Conservation (phyloP, 768 basidiomycete species). For the Boletus tylopilopsis region DNA sequence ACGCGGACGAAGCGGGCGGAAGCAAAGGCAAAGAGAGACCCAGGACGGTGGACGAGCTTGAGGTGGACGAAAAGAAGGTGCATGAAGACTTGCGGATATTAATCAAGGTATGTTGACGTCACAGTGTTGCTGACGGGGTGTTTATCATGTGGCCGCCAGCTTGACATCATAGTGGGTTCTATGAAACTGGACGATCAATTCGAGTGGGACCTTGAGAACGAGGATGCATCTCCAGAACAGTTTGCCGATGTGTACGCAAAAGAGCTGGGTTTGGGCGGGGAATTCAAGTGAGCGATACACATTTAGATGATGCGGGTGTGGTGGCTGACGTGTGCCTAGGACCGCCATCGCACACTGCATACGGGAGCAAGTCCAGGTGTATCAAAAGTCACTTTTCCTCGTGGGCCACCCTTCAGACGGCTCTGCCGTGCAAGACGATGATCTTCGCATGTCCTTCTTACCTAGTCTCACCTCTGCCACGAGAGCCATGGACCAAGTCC, state of each 20-base stretch:
- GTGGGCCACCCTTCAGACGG: conserved; percentile 86
- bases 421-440: conserved; percentile 77
- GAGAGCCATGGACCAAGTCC: conserved; percentile 73
- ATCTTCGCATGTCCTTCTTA: conserved; percentile 85
- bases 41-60: conserved; percentile 56
- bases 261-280: conserved; percentile 86
- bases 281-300: conserved; percentile 70
- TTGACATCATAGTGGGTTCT: conserved; percentile 92
- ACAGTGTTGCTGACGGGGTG: not conserved
- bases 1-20: conserved; percentile 21
- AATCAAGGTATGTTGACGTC: conserved; percentile 65
- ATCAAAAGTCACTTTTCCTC: conserved; percentile 88
- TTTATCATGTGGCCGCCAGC: conserved; percentile 40
- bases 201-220: conserved; percentile 93
- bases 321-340: conserved; percentile 40
- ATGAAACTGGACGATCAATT: conserved; percentile 95
- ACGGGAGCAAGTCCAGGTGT: conserved; percentile 89
- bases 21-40: conserved; percentile 39
- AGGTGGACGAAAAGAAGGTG: conserved; percentile 59
- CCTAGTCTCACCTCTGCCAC: conserved; percentile 72
- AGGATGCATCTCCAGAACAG: conserved; percentile 79
- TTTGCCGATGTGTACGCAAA: conserved; percentile 85
- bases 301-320: not conserved
- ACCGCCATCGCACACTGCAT: conserved; percentile 95
- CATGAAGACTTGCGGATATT: conserved; percentile 89